Evolutionary conservation across 1,284 basidiomycete genomes (phyloP).

Genomic region (Marasmius fiardii): DNA sequence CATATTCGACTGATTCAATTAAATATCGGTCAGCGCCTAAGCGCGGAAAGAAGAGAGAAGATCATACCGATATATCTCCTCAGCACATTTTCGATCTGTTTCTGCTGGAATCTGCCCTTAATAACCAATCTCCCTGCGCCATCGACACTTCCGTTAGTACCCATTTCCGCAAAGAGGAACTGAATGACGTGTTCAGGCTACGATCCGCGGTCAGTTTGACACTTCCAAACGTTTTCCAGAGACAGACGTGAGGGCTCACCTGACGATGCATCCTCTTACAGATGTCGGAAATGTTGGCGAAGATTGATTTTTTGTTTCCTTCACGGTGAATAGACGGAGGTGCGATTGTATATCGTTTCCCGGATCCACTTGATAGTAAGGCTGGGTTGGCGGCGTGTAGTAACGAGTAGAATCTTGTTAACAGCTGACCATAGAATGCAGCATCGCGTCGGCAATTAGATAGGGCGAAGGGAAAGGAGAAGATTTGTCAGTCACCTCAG

Average conservation of each 20-base stretch:
- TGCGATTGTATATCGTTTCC: constrained; percentile 95
- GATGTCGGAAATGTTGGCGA: constrained; percentile 96
- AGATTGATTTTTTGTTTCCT: constrained; percentile 96
- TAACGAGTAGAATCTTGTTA: constrained; percentile 89
- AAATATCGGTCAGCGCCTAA: too few species aligned
- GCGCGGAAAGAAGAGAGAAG: neutral
- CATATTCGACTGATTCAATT: constrained; percentile 82
- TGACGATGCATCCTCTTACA: constrained; percentile 98
- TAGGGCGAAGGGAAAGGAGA: too few species aligned
- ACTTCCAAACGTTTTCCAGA: neutral
- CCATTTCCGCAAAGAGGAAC: constrained; percentile 98
- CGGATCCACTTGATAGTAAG: constrained; percentile 75
- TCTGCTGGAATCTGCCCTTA: constrained; percentile 97
- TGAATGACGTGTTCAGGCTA: constrained; percentile 98
- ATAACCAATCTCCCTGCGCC: constrained; percentile 93
- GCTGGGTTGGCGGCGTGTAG: constrained; percentile 95
- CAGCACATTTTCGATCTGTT: constrained; percentile 97
- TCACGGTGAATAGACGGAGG: constrained; percentile 95
- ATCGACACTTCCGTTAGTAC: constrained; percentile 95
- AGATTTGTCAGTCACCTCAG: constrained; percentile 55
- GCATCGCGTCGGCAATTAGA: too few species aligned
- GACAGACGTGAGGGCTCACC: constrained; percentile 22
- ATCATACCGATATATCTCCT: constrained; percentile 90
- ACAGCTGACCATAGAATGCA: constrained; percentile 79
- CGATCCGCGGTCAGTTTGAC: neutral